Base-by-base conservation (phyloP, 805 yeast species). In the Schwanniomyces sp. region DNA sequence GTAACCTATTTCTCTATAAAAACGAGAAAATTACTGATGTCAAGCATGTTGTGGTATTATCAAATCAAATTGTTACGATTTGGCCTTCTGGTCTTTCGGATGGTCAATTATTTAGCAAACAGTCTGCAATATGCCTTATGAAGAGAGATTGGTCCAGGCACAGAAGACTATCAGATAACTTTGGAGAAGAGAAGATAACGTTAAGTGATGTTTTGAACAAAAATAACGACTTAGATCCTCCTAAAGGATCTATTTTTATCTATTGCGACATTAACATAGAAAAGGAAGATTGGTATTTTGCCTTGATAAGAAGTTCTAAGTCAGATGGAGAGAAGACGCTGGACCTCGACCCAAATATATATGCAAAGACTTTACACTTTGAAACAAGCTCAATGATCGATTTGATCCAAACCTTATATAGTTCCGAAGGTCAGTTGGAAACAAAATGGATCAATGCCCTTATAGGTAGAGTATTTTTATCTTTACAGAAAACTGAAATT, bases 271-370 rank as follows among this genome's bases (percentile, higher is more conserved):
- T 82, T 42, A 89, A 91, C 54, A 78, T 78, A 47, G 91, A 86
- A 41, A 92, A 92, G 59, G 99, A 94, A 64, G 96, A 92, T 62
- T 85, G 97, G 87, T 94, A 92, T 62, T 91, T 90, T 65, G 84
- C 88, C 0, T 71, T 94, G 46, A 74, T 92, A n/a, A 74, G 85
- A 47, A 95, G 95, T 0, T 80, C 92, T 0, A 86, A 85, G 50
- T 68, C 66, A 8, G 52, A 54, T 18, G 51, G 49, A 18, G 47
- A 49, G 21, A 27, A 55, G 12, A 44, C 46, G 6, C 46, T 42
- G 8, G 17, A 43, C 5, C 51, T 69, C 16, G 61, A 65, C 47
- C 90, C 97, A 0, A 58, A 74, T 1, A 48, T 80, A 0, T 75
- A 80, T 64, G 97, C 98, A 0, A 78, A 79, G 50, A 81, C 97